A percentile compares a stretch with the other conserved stretches of the same genome.
phyloP scores from a whole-genome alignment of 2,329 filamentous ascomycete species.

The Penicillium janthinellum region DNA sequence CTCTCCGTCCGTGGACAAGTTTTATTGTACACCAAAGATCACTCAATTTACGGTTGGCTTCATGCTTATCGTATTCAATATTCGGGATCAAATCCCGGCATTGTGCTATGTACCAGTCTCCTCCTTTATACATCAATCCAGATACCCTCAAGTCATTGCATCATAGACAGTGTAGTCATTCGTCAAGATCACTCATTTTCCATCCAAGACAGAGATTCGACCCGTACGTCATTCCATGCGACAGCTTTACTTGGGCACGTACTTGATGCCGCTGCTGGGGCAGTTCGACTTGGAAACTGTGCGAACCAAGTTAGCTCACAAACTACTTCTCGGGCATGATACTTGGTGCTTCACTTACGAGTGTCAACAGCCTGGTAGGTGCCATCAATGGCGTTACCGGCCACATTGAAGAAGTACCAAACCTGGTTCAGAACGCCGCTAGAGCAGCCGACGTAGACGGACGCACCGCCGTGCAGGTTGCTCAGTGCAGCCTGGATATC shows the following conservation, averaged over 20 bases:
- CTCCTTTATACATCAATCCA: slow-evolving; percentile 7
- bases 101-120: slow-evolving; percentile 3
- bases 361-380: slow-evolving; percentile 60
- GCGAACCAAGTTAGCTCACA: background rate
- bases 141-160: background rate
- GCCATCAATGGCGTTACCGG: slow-evolving; percentile 61
- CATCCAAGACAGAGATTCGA: background rate
- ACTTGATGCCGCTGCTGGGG: slow-evolving; percentile 63
- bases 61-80: background rate
- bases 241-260: slow-evolving; percentile 58
- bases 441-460: slow-evolving; percentile 55
- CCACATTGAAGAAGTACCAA: slow-evolving; percentile 57
- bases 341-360: slow-evolving; percentile 32
- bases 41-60: background rate
- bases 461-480: slow-evolving; percentile 50
- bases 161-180: background rate
- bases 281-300: slow-evolving; percentile 57
- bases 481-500: slow-evolving; percentile 55
- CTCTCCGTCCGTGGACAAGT: background rate
- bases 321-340: background rate
- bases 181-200: slow-evolving; percentile 9
- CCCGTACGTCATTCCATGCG: background rate
- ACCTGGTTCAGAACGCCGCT: slow-evolving; percentile 54
- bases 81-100: background rate
- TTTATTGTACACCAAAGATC: background rate